Percentiles rank a stretch among this genome's conserved stretches.
phyloP scores from a whole-genome alignment of 2,329 filamentous ascomycete genomes.

The Penicillium sp. region DNA sequence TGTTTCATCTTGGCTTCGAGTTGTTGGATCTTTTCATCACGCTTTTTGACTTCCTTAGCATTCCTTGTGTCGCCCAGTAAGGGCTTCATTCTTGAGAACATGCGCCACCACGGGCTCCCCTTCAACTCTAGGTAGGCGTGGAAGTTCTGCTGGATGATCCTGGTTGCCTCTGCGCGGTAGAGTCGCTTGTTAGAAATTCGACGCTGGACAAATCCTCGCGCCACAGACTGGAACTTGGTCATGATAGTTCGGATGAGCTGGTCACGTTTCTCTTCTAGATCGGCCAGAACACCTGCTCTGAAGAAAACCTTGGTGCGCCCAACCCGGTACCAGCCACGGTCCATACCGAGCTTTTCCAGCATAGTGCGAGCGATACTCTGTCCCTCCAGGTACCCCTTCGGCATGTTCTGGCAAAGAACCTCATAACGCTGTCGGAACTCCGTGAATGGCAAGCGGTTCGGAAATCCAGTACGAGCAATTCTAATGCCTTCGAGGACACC shows the following conservation, averaged over 20 bases:
- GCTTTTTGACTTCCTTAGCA: slow-evolving; percentile 88
- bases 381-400: slow-evolving; percentile 85
- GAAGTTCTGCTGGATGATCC: slow-evolving; percentile 93
- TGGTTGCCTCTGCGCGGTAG: slow-evolving; percentile 89
- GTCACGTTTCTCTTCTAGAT: slow-evolving; percentile 94
- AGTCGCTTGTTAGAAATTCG: slow-evolving; percentile 88
- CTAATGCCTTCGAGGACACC: slow-evolving; percentile 98
- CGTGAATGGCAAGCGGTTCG: slow-evolving; percentile 84
- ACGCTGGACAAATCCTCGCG: slow-evolving; percentile 83
- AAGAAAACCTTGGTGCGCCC: slow-evolving; percentile 98
- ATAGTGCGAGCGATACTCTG: slow-evolving; percentile 82
- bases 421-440: slow-evolving; percentile 97
- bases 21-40: slow-evolving; percentile 87
- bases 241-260: slow-evolving; percentile 91
- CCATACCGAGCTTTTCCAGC: slow-evolving; percentile 82
- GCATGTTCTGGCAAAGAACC: slow-evolving; percentile 84
- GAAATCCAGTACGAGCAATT: slow-evolving; percentile 94
- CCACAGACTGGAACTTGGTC: slow-evolving; percentile 85
- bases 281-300: slow-evolving; percentile 88
- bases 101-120: slow-evolving; percentile 94
- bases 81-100: slow-evolving; percentile 93
- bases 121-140: slow-evolving; percentile 86
- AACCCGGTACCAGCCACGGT: slow-evolving; percentile 83
- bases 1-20: slow-evolving; percentile 79
- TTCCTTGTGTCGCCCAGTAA: slow-evolving; percentile 88